Base-by-base conservation (phyloP, 192 early-diverging fungal genomes). In the Podila horticola region DNA sequence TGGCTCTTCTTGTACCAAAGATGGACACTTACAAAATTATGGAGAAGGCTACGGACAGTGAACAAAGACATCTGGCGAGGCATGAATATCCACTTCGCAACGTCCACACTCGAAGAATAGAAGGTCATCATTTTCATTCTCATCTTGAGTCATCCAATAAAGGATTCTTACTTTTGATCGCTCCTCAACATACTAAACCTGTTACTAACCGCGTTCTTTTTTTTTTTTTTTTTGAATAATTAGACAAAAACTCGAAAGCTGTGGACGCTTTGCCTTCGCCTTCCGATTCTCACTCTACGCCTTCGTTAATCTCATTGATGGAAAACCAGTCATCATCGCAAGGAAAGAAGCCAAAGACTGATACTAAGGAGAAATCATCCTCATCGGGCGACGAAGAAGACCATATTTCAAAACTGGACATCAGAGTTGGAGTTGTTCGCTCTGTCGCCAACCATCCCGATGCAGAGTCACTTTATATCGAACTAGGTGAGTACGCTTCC, bases 401-500 rank as follows among this genome's bases (percentile, higher is more conserved):
- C 45, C 66, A 82, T 19, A 77, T 88, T 30, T 84, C 84, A 34
- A 82, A 79, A 34, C 63, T 88, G 38, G 90, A 93, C 66, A 76
- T 93, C 36, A 84, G 90, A 62, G 88, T 93, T 22, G 92, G 92
- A 9, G 89, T 87, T 60, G 86, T 93, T 20, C 68, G 90, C 4
- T 75, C 85, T 5, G 86, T 90, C 10, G 62, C 74, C 26, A 59
- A 51, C 20, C 92, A 93, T 64, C 84, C 87, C 5, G 86, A 90
- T 45, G 87, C 87, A 33, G 83, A 75, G 6, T 83, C 84, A 11
- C 69, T 88, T 4, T 88, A 86, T 66, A 82, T 88, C 28, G 87
- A 88, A 50, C 70, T 83, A 71, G 71, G 85, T 83, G 60, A 72
- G 68, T 12, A 2, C 11, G 9, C 11, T 10, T 36, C 34, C 55